Conservation (phyloP, 805 yeast species). For the Maudiozyma pseudohumilis region DNA sequence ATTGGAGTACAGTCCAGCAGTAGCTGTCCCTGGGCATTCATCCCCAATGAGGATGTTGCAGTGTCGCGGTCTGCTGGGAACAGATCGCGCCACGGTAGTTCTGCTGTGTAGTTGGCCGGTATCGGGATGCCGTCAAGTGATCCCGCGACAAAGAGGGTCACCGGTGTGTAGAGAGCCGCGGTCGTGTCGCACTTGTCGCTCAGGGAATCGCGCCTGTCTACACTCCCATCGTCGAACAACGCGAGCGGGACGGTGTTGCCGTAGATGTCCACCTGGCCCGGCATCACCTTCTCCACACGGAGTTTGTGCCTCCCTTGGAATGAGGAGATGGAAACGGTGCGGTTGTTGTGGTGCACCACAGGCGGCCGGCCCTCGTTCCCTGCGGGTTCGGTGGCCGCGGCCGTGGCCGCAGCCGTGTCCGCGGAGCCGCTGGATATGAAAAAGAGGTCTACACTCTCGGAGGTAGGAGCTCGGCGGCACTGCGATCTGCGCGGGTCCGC, state of each 20-base stretch:
- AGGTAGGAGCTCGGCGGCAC: slow-evolving; percentile 16
- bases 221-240: neutral
- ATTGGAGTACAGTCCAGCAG: slow-evolving; percentile 23
- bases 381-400: too few species aligned
- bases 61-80: neutral
- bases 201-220: neutral
- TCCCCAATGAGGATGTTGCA: slow-evolving; percentile 8
- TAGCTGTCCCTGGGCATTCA: slow-evolving; percentile 16
- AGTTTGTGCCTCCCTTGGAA: slow-evolving; percentile 15
- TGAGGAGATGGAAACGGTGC: slow-evolving; percentile 15
- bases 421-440: slow-evolving; percentile 17
- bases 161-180: neutral
- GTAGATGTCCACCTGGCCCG: slow-evolving; percentile 1
- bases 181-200: neutral
- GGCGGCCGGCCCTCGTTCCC: too few species aligned
- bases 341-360: slow-evolving; percentile 2
- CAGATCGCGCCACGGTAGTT: neutral
- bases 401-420: too few species aligned
- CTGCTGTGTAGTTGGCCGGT: neutral
- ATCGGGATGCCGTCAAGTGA: slow-evolving; percentile 9
- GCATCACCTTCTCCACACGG: slow-evolving; percentile 3
- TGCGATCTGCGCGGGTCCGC: slow-evolving; percentile 8
- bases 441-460: slow-evolving; percentile 22
- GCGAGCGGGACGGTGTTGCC: neutral
- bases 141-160: slow-evolving; percentile 4